Percentiles rank a stretch among this genome's conserved stretches.
phyloP scores from a whole-genome alignment of 192 early-diverging fungal genomes.

The Coemansia biformis region DNA sequence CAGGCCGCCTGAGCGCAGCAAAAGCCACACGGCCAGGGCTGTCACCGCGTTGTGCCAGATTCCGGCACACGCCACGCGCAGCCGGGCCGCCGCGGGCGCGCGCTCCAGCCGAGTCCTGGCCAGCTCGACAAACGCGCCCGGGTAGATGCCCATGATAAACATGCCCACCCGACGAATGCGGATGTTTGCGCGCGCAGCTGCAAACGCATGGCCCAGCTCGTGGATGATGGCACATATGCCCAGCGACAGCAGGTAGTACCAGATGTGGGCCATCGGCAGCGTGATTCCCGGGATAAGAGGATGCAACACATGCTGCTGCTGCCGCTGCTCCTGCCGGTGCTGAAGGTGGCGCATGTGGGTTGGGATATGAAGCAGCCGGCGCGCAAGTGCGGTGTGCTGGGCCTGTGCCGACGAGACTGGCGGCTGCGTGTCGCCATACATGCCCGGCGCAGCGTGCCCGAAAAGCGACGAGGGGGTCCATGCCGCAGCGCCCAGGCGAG shows the following conservation, averaged over 20 bases:
- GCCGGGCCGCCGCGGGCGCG: constrained; percentile 1
- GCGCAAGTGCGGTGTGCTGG: neutral
- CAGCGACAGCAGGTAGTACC: constrained; percentile 29
- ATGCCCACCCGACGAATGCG: constrained; percentile 17
- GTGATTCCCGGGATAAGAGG: constrained; percentile 43
- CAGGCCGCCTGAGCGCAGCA: constrained; percentile 26
- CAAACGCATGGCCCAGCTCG: constrained; percentile 41
- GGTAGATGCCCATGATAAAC: constrained; percentile 35
- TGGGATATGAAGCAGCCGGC: neutral
- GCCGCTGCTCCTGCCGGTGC: neutral
- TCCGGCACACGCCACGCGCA: constrained; percentile 36
- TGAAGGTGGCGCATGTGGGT: neutral
- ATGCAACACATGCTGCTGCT: constrained; percentile 8
- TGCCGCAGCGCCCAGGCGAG: no score
- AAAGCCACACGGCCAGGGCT: constrained; percentile 14
- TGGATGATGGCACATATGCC: constrained; percentile 19
- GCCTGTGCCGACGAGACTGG: no score
- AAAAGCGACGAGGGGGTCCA: no score
- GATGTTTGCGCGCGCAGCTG: constrained; percentile 14
- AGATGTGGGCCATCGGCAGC: constrained; percentile 27
- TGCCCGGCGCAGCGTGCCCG: neutral
- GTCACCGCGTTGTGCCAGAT: constrained; percentile 45
- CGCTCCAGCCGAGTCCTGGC: constrained; percentile 17
- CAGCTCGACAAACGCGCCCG: constrained; percentile 42
- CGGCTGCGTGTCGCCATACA: neutral